Evolutionary conservation across 164 flowering plant species (phyloP).

Genomic region (Magnolia kwangsiensis): DNA sequence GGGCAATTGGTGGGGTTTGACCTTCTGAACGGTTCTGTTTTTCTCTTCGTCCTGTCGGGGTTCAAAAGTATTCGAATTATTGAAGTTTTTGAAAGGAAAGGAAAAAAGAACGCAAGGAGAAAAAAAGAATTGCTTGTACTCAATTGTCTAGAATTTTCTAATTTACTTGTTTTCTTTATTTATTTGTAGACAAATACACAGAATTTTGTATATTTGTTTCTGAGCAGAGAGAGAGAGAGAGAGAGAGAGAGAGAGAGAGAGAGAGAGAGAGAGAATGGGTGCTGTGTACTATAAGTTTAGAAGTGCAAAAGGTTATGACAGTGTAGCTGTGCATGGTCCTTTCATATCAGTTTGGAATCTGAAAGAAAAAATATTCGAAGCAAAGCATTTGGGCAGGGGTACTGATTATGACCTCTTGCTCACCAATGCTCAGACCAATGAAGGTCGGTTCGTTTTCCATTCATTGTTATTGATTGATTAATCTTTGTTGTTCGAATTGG

Average conservation of each 20-base stretch:
- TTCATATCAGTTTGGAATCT: constrained; percentile 80
- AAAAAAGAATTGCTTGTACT: too few species aligned
- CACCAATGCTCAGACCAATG: constrained; percentile 88
- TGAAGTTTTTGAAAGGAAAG: too few species aligned
- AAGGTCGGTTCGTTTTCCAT: constrained; percentile 67
- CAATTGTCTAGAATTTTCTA: too few species aligned
- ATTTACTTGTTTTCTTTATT: too few species aligned
- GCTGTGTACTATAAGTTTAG: constrained; percentile 92
- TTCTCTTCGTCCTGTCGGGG: too few species aligned
- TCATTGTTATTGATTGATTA: constrained; percentile 9
- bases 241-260: background rate
- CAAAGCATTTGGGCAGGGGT: constrained; percentile 95
- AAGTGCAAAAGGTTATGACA: constrained; percentile 96
- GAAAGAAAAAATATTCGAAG: constrained; percentile 95
- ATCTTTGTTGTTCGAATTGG: background rate
- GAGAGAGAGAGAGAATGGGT: constrained; percentile 37
- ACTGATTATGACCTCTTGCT: constrained; percentile 94
- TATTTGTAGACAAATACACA: too few species aligned
- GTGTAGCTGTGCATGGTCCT: constrained; percentile 77
- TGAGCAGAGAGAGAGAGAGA: background rate
- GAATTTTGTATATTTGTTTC: too few species aligned
- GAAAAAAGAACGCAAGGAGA: too few species aligned
- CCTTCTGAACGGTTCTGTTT: too few species aligned
- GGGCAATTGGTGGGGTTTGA: too few species aligned
- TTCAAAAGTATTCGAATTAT: too few species aligned